phyloP scores from a whole-genome alignment of 2,329 filamentous ascomycete species.

The Pseudocercospora fijiensis region DNA sequence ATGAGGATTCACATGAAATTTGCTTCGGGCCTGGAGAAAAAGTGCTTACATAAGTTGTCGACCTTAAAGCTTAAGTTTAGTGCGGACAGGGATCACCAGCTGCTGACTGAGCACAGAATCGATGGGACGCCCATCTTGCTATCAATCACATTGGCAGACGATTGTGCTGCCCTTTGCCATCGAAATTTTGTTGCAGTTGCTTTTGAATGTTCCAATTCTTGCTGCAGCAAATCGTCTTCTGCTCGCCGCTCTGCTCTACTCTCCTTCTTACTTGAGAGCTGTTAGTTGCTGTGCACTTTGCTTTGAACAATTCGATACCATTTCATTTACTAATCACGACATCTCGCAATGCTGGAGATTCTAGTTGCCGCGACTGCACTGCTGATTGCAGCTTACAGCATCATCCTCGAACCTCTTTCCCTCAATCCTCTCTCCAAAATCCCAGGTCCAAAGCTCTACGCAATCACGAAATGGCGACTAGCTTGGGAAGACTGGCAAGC shows the following conservation, averaged over 20 bases:
- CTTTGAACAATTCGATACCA: not conserved
- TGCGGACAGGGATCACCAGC: no score
- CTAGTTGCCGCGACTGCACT: not conserved
- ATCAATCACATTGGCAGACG: no score
- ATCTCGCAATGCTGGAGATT: not conserved
- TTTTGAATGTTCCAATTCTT: not conserved
- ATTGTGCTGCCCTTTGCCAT: not conserved
- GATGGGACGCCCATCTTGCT: no score
- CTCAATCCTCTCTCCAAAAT: conserved; percentile 28
- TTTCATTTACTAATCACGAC: not conserved
- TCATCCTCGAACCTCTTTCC: conserved; percentile 20
- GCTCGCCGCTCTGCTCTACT: conserved; percentile 10
- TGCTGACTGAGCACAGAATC: no score
- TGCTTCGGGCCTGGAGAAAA: not conserved
- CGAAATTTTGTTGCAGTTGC: not conserved
- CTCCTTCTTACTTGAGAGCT: not conserved
- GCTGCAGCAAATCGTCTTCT: not conserved
- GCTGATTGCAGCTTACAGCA: conserved; percentile 8
- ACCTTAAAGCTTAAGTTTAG: not conserved
- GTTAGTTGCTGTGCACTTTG: not conserved
- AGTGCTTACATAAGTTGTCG: not conserved
- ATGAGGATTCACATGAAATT: not conserved
- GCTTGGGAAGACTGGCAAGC: conserved; percentile 49
- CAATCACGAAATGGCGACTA: conserved; percentile 48
- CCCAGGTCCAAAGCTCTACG: conserved; percentile 45